Evolutionary conservation across 2,329 filamentous ascomycete species (phyloP).

Genomic region (Parastagonospora avenae): DNA sequence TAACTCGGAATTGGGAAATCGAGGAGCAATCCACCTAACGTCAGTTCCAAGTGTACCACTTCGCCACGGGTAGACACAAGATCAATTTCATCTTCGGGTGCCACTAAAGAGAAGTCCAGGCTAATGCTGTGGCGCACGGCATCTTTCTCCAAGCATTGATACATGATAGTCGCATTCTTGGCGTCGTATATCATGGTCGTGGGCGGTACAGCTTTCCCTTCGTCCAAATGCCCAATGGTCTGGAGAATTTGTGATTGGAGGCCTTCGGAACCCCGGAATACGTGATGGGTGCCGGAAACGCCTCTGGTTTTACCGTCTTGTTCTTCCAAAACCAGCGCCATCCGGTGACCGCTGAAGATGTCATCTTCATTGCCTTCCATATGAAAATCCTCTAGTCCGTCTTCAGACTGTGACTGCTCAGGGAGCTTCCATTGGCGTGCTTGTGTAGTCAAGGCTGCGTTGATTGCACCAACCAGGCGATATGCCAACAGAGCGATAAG

Average conservation of each 20-base stretch:
- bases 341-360: slow-evolving; percentile 10
- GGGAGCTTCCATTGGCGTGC: slow-evolving; percentile 13
- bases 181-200: slow-evolving; percentile 14
- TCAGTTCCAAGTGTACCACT: not conserved
- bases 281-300: slow-evolving; percentile 9
- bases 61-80: slow-evolving; percentile 2
- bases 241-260: not conserved
- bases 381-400: slow-evolving; percentile 1
- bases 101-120: slow-evolving; percentile 16
- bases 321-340: slow-evolving; percentile 15
- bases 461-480: slow-evolving; percentile 16
- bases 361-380: slow-evolving; percentile 11
- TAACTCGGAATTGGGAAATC: too few species aligned
- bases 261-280: slow-evolving; percentile 10
- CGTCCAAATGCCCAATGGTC: not conserved
- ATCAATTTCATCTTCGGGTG: not conserved
- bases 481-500: slow-evolving; percentile 14
- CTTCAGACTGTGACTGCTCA: not conserved
- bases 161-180: slow-evolving; percentile 11
- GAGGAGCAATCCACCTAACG: too few species aligned
- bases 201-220: not conserved
- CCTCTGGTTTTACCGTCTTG: not conserved
- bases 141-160: slow-evolving; percentile 10
- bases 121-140: slow-evolving; percentile 9
- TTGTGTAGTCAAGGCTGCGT: slow-evolving; percentile 11